Conservation (phyloP, 306 rosid genomes). For the Cucurbita pepo region DNA sequence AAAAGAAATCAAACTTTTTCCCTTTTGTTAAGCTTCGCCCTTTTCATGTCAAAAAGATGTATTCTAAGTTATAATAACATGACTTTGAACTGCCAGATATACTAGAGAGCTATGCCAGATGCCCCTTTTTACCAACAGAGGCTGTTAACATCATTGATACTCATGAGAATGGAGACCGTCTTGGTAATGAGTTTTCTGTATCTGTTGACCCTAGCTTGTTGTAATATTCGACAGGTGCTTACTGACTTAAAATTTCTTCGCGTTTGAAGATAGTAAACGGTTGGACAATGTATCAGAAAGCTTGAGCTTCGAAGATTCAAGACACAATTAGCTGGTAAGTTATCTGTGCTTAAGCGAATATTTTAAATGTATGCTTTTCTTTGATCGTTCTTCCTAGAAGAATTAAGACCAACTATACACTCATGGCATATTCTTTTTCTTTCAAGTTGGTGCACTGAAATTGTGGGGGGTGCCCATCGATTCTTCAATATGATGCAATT, state of each 20-base stretch:
- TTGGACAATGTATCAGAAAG: constrained; percentile 76
- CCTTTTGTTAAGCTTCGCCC: background rate
- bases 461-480: background rate
- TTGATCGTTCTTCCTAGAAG: background rate
- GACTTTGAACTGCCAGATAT: constrained; percentile 33
- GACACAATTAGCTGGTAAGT: constrained; percentile 51
- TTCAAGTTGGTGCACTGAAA: background rate
- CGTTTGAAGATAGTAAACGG: constrained; percentile 41
- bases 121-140: constrained; percentile 58
- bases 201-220: background rate
- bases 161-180: constrained; percentile 46
- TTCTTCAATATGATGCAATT: background rate
- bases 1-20: background rate
- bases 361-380: background rate
- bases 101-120: constrained; percentile 62
- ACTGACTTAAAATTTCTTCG: constrained; percentile 11
- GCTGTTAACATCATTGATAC: constrained; percentile 43
- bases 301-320: constrained; percentile 73
- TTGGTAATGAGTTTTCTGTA: constrained; percentile 29
- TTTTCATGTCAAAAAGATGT: background rate
- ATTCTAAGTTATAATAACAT: background rate
- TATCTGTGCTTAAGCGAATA: background rate
- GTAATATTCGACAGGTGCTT: constrained; percentile 5
- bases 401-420: background rate
- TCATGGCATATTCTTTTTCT: background rate